A percentile compares a stretch with the other conserved stretches of the same genome.
These are phyloP conservation scores for Jackrogersella minutella DNA, from an alignment of 495 filamentous ascomycete genomes.

Conservation along the genomic window DNA sequence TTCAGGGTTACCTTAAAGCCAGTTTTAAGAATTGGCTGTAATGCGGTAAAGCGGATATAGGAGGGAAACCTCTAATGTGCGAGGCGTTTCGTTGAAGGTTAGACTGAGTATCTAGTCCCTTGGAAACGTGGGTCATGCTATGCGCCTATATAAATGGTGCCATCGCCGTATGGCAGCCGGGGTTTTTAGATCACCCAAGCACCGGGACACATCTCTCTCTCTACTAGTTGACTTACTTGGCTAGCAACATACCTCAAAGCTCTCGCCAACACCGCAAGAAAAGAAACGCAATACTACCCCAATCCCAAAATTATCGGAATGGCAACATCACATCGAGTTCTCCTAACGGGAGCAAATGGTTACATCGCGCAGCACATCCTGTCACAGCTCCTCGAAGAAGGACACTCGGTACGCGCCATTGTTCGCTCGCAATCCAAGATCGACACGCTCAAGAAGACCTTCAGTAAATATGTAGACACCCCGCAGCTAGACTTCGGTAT, in stretches of 20 bases:
- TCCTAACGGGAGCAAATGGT: slow-evolving; percentile 69
- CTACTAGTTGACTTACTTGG: neutral
- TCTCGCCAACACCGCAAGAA: neutral
- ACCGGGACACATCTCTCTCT: neutral
- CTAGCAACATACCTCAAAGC: neutral
- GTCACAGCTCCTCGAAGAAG: slow-evolving; percentile 59
- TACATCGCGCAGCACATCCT: slow-evolving; percentile 66
- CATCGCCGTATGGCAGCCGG: neutral
- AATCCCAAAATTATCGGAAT: neutral
- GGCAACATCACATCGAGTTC: slow-evolving; percentile 43
- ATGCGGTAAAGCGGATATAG: neutral
- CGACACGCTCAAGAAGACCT: slow-evolving; percentile 46
- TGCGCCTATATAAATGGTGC: neutral
- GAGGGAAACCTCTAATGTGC: neutral
- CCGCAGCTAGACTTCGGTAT: slow-evolving; percentile 55
- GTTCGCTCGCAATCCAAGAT: slow-evolving; percentile 49
- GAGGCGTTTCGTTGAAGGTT: neutral
- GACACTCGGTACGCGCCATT: slow-evolving; percentile 56
- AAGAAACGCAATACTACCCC: neutral
- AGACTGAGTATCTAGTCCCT: neutral
- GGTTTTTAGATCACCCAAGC: neutral
- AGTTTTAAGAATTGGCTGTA: neutral
- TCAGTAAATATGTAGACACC: slow-evolving; percentile 41
- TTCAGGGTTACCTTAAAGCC: neutral
- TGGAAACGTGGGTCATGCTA: neutral